Conservation (phyloP, 805 yeast genomes). For the Kazachstania kunashirensis region DNA sequence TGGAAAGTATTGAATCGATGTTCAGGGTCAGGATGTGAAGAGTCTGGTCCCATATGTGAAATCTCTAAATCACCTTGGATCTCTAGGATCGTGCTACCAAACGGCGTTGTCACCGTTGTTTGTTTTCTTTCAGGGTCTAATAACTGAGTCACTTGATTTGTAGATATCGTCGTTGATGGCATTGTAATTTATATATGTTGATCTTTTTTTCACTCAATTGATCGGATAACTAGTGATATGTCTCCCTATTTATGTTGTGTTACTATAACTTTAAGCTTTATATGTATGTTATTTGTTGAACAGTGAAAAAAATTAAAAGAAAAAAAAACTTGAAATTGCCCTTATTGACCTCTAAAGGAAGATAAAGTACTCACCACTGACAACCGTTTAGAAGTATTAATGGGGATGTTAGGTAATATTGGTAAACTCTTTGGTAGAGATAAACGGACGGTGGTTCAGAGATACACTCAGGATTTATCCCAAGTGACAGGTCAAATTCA, state of each 20-base stretch:
- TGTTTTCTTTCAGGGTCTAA: constrained; percentile 12
- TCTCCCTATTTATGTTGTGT: too few species aligned
- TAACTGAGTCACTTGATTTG: constrained; percentile 16
- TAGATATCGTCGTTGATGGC: constrained; percentile 23
- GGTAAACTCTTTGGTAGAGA: constrained; percentile 1
- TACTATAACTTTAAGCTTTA: too few species aligned
- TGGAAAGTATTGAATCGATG: constrained; percentile 12
- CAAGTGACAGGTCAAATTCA: constrained; percentile 23
- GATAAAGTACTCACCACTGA: too few species aligned
- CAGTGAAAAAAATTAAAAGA: too few species aligned
- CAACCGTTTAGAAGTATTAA: too few species aligned
- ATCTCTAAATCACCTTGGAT: constrained; percentile 65
- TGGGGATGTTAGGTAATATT: constrained; percentile 14
- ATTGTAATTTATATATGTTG: too few species aligned
- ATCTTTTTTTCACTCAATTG: too few species aligned
- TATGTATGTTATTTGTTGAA: too few species aligned
- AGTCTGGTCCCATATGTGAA: constrained; percentile 26
- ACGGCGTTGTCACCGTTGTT: constrained; percentile 32
- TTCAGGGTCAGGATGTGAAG: constrained; percentile 11
- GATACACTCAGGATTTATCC: constrained; percentile 24
- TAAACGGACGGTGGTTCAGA: constrained; percentile 15
- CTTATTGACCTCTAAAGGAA: too few species aligned
- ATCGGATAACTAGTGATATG: too few species aligned
- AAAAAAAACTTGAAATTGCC: too few species aligned
- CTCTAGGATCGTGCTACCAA: constrained; percentile 54